Percentiles rank a stretch among this genome's conserved stretches.
Evolutionary conservation across 768 basidiomycete genomes (phyloP).

Genomic region (Termitomyces sp.): DNA sequence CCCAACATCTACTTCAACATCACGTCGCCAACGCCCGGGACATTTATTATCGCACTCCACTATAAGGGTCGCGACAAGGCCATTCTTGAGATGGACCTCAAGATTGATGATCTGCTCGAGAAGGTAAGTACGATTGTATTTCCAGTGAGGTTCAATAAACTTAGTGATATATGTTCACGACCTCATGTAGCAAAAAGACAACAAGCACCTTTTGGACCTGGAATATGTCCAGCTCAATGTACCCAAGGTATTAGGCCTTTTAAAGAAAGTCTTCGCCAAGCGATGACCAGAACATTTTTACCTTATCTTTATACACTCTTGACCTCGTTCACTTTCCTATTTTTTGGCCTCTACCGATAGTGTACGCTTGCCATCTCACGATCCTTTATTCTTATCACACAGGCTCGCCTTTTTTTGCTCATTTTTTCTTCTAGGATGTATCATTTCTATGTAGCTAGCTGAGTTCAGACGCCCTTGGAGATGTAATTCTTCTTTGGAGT

Average conservation of each 20-base stretch:
- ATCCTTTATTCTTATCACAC: constrained; percentile 11
- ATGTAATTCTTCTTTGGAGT: constrained; percentile 13
- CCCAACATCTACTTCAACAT: constrained; percentile 99
- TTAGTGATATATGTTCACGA: neutral
- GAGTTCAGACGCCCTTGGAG: constrained; percentile 17
- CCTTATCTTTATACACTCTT: constrained; percentile 24
- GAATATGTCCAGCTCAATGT: constrained; percentile 98
- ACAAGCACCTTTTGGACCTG: constrained; percentile 91
- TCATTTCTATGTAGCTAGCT: constrained; percentile 24
- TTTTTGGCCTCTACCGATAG: constrained; percentile 17
- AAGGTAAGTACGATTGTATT: constrained; percentile 57
- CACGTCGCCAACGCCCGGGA: constrained; percentile 94
- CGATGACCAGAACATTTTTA: constrained; percentile 42
- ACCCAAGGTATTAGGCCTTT: constrained; percentile 84
- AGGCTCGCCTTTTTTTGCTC: constrained; percentile 13
- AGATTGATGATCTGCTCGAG: constrained; percentile 96
- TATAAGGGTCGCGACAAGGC: constrained; percentile 99
- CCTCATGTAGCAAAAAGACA: constrained; percentile 87
- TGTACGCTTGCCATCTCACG: constrained; percentile 6
- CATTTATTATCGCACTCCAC: constrained; percentile 97
- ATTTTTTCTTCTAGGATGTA: constrained; percentile 26
- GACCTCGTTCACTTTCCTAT: constrained; percentile 13
- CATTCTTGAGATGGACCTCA: constrained; percentile 98
- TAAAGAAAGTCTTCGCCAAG: constrained; percentile 93
- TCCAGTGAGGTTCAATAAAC: neutral